These are phyloP conservation scores for Diaporthe eres DNA, from an alignment of 2,329 filamentous ascomycete species.

Conservation along the genomic window DNA sequence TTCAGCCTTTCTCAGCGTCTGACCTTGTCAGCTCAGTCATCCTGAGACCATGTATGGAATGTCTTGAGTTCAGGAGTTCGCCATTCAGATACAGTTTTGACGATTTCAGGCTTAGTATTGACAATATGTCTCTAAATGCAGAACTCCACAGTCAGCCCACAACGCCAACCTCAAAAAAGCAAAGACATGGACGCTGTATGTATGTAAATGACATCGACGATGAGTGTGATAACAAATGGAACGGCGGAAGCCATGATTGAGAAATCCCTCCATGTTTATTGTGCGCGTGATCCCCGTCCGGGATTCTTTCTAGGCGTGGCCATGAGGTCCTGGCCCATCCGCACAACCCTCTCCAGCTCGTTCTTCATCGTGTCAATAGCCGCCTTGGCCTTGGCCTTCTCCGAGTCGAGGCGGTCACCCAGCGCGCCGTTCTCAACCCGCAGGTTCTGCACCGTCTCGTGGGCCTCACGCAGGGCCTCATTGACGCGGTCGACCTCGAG, in stretches of 20 bases:
- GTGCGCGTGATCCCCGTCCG: not conserved
- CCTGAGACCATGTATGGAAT: too few species aligned
- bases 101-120: not conserved
- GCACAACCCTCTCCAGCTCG: constrained; percentile 64
- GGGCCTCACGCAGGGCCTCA: constrained; percentile 60
- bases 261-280: not conserved
- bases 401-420: constrained; percentile 53
- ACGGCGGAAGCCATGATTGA: not conserved
- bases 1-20: not conserved
- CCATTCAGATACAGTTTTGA: not conserved
- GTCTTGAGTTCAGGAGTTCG: not conserved
- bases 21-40: not conserved
- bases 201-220: not conserved
- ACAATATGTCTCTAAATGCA: not conserved
- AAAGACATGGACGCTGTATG: not conserved
- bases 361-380: constrained; percentile 65
- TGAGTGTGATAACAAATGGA: constrained; percentile 10
- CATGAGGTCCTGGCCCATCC: constrained; percentile 62
- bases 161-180: not conserved
- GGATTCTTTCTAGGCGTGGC: constrained; percentile 45
- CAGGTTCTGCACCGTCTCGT: constrained; percentile 61
- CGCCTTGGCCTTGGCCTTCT: constrained; percentile 56
- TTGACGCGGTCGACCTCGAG: constrained; percentile 64
- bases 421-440: constrained; percentile 62
- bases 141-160: not conserved